A percentile compares a stretch with the other conserved stretches of the same genome.
phyloP scores from a whole-genome alignment of 306 rosid species.

The Prunus fruticosa region DNA sequence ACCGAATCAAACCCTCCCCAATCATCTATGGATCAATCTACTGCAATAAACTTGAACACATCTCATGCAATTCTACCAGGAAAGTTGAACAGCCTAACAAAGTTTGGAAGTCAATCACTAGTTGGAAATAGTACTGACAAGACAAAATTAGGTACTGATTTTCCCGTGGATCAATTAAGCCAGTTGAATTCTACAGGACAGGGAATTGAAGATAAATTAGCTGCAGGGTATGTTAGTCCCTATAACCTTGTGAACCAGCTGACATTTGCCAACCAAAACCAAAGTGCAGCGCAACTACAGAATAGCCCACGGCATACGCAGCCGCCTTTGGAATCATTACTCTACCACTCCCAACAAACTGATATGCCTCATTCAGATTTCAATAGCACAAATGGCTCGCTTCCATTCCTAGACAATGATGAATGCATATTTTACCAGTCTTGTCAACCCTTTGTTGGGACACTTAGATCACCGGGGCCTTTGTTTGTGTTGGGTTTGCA shows the following conservation, averaged over 20 bases:
- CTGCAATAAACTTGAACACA: too few species aligned
- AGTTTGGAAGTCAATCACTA: too few species aligned
- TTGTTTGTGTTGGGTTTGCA: conserved; percentile 37
- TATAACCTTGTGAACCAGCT: conserved; percentile 41
- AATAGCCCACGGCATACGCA: conserved; percentile 52
- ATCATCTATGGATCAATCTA: too few species aligned
- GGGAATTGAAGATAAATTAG: background rate
- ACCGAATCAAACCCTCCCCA: too few species aligned
- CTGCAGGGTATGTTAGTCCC: conserved; percentile 23
- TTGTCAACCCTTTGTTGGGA: conserved; percentile 38
- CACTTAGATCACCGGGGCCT: conserved; percentile 42
- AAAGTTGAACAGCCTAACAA: too few species aligned
- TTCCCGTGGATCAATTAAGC: too few species aligned
- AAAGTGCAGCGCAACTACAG: conserved; percentile 30
- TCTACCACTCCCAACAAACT: conserved; percentile 44
- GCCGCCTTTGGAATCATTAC: conserved; percentile 54
- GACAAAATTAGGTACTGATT: too few species aligned
- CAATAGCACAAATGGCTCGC: conserved; percentile 34
- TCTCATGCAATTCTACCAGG: too few species aligned
- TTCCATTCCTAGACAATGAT: conserved; percentile 62
- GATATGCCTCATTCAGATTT: conserved; percentile 54
- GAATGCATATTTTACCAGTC: conserved; percentile 60
- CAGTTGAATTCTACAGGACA: too few species aligned
- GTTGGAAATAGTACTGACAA: too few species aligned
- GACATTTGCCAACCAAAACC: conserved; percentile 49